Conservation (phyloP, 208 protist species). For the Blechomonas ayalai region DNA sequence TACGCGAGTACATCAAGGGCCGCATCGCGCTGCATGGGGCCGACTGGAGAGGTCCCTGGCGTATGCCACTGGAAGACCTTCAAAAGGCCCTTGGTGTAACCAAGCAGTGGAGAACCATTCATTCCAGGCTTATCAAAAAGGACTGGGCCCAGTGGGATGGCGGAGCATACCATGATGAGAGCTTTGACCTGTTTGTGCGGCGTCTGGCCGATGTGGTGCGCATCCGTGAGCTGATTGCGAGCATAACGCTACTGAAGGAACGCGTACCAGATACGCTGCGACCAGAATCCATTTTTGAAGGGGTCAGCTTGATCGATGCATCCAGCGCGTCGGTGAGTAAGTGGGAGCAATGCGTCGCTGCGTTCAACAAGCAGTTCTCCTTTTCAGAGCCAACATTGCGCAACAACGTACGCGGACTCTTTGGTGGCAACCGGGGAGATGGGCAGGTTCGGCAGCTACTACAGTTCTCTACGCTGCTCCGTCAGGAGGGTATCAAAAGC, state of each 20-base stretch:
- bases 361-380: conserved; percentile 79
- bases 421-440: conserved; percentile 21
- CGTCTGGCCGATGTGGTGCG: conserved; percentile 62
- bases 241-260: conserved; percentile 24
- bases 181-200: conserved; percentile 44
- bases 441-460: conserved; percentile 33
- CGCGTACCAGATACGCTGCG: conserved; percentile 35
- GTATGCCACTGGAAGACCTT: conserved; percentile 49
- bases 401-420: conserved; percentile 42
- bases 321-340: conserved; percentile 17
- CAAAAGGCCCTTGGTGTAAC: conserved; percentile 44
- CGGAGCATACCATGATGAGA: conserved; percentile 64
- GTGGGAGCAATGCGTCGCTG: conserved; percentile 50
- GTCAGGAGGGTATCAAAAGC: conserved; percentile 32
- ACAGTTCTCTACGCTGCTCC: conserved; percentile 51
- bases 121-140: conserved; percentile 25
- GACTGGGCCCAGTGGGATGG: conserved; percentile 78
- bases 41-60: conserved; percentile 79
- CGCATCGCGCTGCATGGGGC: conserved; percentile 62
- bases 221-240: conserved; percentile 57
- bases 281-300: conserved; percentile 74
- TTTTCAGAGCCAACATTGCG: conserved; percentile 73
- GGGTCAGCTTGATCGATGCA: conserved; percentile 54
- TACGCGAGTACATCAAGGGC: conserved; percentile 74
- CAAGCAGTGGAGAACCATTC: conserved; percentile 57